Evolutionary conservation across 73 alveolate genomes (phyloP).

Genomic region (Paramecium sonneborni): DNA sequence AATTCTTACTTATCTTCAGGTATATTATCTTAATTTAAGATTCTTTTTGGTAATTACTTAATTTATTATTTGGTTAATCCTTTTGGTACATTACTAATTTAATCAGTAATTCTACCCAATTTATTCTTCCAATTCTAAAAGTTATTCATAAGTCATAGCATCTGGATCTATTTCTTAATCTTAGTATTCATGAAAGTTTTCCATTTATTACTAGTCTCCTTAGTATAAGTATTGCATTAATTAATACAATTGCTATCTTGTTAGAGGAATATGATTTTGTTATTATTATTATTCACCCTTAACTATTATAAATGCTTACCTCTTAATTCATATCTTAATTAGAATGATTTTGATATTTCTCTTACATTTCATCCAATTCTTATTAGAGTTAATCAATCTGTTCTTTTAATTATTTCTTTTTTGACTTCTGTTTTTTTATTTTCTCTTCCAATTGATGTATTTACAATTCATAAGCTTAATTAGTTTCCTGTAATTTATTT

Average conservation of each 20-base stretch:
- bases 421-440: slow-evolving; percentile 1
- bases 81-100: slow-evolving; percentile 9
- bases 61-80: slow-evolving; percentile 24
- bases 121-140: slow-evolving; percentile 40
- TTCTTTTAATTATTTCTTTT: slow-evolving; percentile 33
- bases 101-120: background rate
- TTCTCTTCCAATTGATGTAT: background rate
- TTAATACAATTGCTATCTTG: background rate
- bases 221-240: slow-evolving; percentile 45
- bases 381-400: background rate
- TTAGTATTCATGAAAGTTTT: slow-evolving; percentile 1
- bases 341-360: background rate
- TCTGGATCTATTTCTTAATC: slow-evolving; percentile 55
- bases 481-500: background rate
- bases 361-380: slow-evolving; percentile 37
- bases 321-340: background rate
- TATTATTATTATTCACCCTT: background rate
- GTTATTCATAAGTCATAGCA: slow-evolving; percentile 43
- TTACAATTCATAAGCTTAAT: background rate
- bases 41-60: background rate
- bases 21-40: background rate
- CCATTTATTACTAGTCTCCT: background rate
- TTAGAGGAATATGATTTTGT: background rate
- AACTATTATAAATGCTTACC: background rate
- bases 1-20: slow-evolving; percentile 48